Base-by-base conservation (phyloP, 306 rosid genomes). In the Cucurbita pepo region DNA sequence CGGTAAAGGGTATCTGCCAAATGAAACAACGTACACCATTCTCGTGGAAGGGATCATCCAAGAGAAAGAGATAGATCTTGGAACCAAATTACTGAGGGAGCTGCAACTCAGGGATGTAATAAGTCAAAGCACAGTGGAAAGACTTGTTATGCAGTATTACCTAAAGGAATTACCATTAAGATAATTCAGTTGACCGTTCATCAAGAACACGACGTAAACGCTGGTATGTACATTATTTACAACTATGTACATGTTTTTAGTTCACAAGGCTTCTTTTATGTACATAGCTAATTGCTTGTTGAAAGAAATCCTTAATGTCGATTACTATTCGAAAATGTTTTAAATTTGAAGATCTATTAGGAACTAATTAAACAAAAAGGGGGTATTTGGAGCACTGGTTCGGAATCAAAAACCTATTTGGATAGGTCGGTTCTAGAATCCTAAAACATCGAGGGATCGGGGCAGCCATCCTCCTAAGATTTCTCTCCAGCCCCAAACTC, bases 21-120 rank as follows among this genome's bases (percentile, higher is more conserved):
- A 79, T 75, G 98, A 94, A 83, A 80, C 79, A 53, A 94, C 98
- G 52, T 94, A 89, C 45, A 75, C 87, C 51, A 87, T 89, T 83
- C 71, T 94, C 3, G 89, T 94, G 77, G 97, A 90, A 82, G 97
- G 96, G 69, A 80, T 94, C 64, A 89, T 89, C 76, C 87, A 83
- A 19, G 86, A 94, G 81, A 89, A 84, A 50, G 83, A 89, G 78
- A 79, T 67, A 37, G 92, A 87, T 75, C 79, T 89, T 48, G 95
- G 91, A 6, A 86, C 83, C 10, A 62, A 76, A 38, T 81, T 94
- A 54, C 61, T 90, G 81, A 86, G 82, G 60, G 96, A 89, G 80
- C 79, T 94, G 73, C 67, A 74, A 21, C 37, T 41, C 78, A 87
- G 77, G 75, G 82, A 77, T 66, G 92, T 86, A 69, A 9, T 94